Evolutionary conservation across 1,139 yeast species (phyloP).

Genomic region (Magnusiomyces ingens): DNA sequence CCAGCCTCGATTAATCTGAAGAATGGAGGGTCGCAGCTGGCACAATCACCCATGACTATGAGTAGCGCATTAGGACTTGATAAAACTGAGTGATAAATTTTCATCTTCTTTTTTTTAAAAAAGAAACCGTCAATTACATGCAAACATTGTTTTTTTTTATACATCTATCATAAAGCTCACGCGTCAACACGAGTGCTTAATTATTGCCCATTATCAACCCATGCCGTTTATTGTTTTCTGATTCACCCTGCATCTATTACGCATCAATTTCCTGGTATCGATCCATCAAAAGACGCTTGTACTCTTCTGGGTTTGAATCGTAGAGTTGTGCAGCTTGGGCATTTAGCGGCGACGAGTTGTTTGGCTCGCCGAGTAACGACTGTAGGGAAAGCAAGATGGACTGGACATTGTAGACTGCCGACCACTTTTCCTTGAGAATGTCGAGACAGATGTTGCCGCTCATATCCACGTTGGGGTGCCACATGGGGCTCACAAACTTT

Average conservation of each 20-base stretch:
- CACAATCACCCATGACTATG: constrained; percentile 13
- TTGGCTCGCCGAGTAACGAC: constrained; percentile 50
- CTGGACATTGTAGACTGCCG: constrained; percentile 60
- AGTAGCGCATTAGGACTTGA: no score
- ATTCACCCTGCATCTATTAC: constrained; percentile 9
- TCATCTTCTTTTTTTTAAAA: no score
- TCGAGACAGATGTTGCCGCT: constrained; percentile 56
- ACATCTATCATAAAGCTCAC: no score
- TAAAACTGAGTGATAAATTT: no score
- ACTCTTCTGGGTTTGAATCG: constrained; percentile 41
- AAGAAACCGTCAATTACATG: no score
- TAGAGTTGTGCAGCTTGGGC: constrained; percentile 46
- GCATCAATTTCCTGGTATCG: constrained; percentile 41
- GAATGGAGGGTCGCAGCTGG: constrained; percentile 13
- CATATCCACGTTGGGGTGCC: constrained; percentile 68
- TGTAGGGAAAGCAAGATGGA: constrained; percentile 54
- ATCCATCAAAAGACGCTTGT: constrained; percentile 39
- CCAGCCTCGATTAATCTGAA: no score
- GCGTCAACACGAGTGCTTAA: no score
- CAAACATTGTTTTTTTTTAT: no score
- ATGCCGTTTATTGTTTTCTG: no score
- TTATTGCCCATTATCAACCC: no score
- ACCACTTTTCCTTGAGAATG: constrained; percentile 57
- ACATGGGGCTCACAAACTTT: constrained; percentile 57
- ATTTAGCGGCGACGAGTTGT: constrained; percentile 46